phyloP scores from a whole-genome alignment of 208 protist species.

The Phytomonas serpens region DNA sequence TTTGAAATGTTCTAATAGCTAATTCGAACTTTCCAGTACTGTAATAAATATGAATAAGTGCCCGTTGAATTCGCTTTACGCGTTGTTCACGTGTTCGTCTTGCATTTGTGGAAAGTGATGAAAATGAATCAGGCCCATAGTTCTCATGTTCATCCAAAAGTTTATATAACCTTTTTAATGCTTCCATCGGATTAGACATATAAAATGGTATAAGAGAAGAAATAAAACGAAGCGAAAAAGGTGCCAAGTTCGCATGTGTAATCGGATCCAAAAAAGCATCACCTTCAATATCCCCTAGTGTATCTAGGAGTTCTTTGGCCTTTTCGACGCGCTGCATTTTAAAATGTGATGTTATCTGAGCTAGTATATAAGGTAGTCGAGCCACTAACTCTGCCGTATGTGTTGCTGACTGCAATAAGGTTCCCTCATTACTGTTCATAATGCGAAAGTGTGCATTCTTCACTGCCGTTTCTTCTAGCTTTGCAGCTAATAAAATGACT shows the following conservation, averaged over 20 bases:
- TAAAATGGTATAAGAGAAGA: conserved; percentile 59
- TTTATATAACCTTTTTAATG: conserved; percentile 40
- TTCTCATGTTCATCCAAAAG: conserved; percentile 48
- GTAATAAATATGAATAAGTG: conserved; percentile 6
- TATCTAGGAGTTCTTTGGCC: conserved; percentile 50
- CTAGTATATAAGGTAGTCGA: conserved; percentile 53
- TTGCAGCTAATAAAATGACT: conserved; percentile 44
- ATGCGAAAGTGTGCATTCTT: conserved; percentile 13
- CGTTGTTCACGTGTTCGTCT: not conserved
- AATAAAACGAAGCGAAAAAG: conserved; percentile 77
- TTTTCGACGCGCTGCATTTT: conserved; percentile 45
- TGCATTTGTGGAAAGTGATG: not conserved
- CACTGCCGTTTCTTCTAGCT: conserved; percentile 34
- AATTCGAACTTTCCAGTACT: conserved; percentile 34
- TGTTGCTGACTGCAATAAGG: not conserved
- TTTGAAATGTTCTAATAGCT: conserved; percentile 30
- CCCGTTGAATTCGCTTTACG: not conserved
- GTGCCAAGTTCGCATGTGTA: conserved; percentile 51
- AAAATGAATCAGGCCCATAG: conserved; percentile 13
- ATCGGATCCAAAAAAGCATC: conserved; percentile 31
- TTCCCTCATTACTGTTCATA: conserved; percentile 1
- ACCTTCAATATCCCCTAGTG: conserved; percentile 56
- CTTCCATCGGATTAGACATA: conserved; percentile 37
- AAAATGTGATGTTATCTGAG: conserved; percentile 66
- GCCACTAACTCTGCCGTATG: conserved; percentile 16